Evolutionary conservation across 495 filamentous ascomycete species (phyloP), one percentile per base, ranked within the genome.

Genomic region (Polyplosphaeria fusca): DNA sequence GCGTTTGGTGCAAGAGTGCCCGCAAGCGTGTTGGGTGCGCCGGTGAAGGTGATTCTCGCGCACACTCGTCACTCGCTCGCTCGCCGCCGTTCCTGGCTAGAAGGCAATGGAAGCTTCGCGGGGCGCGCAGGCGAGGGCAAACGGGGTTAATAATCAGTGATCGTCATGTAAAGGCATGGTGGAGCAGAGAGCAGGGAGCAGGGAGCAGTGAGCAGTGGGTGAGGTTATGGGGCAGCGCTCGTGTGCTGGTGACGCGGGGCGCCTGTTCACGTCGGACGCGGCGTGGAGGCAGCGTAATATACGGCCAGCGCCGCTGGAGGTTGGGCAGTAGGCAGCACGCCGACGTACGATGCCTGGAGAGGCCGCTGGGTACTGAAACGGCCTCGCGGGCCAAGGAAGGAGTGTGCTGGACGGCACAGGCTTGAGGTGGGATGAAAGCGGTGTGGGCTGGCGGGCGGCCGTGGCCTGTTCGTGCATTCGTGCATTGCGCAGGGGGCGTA

Each of bases 131-230:
- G 14, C 30, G 7, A 14, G 30, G 7, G 30, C 7, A 35, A 14
- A 18, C 39, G 39, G 39, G 25, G 52, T 58, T 62, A 62, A 62
- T 62, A 62, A 62, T 62, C 58, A 62, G 27, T 32, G 40, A n/a
- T 9, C 20, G 54, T 7, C 46, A 26, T 38, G 49, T 16, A 40
- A 27, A 47, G 30, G 24, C 51, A 44, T 55, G 41, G 51, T 25
- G 51, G 23, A n/a, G n/a, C n/a, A n/a, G n/a, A n/a, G n/a, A n/a
- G n/a, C n/a, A n/a, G n/a, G n/a, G n/a, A n/a, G n/a, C n/a, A n/a
- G n/a, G n/a, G n/a, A n/a, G n/a, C n/a, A n/a, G n/a, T n/a, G n/a
- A n/a, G 38, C 4, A 26, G n/a, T n/a, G n/a, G n/a, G n/a, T n/a
- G n/a, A n/a, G n/a, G 45, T 14, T 12, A 43, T 49, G 27, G 27